Base-by-base conservation (phyloP, 257 asterid genomes). In the Eustoma russellianum region DNA sequence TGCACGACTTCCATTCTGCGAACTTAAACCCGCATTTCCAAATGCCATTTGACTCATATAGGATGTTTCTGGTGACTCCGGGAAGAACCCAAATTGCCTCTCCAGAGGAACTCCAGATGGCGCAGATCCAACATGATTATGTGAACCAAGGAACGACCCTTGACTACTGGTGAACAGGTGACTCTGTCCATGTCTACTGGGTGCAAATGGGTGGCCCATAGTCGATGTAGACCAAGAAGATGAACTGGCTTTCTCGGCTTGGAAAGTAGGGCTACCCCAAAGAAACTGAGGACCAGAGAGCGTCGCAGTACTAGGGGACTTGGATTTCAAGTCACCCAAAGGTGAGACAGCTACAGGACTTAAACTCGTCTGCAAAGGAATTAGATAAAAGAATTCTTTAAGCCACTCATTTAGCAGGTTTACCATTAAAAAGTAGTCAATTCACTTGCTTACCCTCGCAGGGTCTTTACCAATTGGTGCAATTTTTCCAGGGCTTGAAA, bases 231-330 rank as follows among this genome's bases (percentile, higher is more conserved):
- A 70, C 88, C 90, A 77, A 13, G 76, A 59, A 34, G 90, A 68
- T 46, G 92, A 74, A 54, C 66, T 71, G 0, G 63, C 48, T 41
- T 59, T 79, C 52, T 90, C 92, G 0, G 86, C 70, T 54, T 74
- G 82, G 65, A 80, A 28, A 17, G 87, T 65, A 38, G 97, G 88
- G 57, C 97, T 87, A 59, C 98, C 98, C 98, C 98, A 91, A 12
- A 91, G 85, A 71, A 84, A 91, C 74, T 91, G 88, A 46, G 95
- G 94, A 45, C 97, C 98, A 15, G 98, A 80, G 54, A 92, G 98
- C 5, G 88, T 88, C 57, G 88, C 94, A 17, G 79, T 69, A 16
- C 93, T 77, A 15, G 96, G 84, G 19, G 85, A 74, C 69, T 73
- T 78, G 45, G 94, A 75, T 65, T 76, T 83, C 41, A 93, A 72